phyloP scores from a whole-genome alignment of 768 basidiomycete genomes.

The Galerina marginata region DNA sequence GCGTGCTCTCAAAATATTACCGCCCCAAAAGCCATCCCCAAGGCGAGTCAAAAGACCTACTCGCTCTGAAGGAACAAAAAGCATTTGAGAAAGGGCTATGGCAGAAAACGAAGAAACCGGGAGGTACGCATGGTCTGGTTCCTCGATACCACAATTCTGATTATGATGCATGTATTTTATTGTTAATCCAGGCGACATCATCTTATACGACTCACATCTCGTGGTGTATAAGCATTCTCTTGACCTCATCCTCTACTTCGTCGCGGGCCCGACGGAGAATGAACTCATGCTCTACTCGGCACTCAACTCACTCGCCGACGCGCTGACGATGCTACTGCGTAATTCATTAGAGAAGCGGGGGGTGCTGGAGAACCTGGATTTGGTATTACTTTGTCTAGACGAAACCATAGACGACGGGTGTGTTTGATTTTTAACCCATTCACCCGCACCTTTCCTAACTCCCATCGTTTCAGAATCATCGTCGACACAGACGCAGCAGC shows the following conservation, averaged over 20 bases:
- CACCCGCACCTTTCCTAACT: background rate
- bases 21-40: conserved; percentile 68
- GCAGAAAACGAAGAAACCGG: conserved; percentile 94
- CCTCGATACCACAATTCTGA: background rate
- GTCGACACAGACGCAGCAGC: conserved; percentile 95
- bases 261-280: conserved; percentile 88
- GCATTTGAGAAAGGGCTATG: conserved; percentile 95
- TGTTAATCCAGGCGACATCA: conserved; percentile 78
- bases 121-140: conserved; percentile 57
- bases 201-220: conserved; percentile 88
- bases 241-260: conserved; percentile 94
- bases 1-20: conserved; percentile 97
- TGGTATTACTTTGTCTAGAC: conserved; percentile 91
- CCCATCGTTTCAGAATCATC: conserved; percentile 73
- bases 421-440: conserved; percentile 31
- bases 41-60: conserved; percentile 66
- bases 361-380: conserved; percentile 91
- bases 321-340: conserved; percentile 81
- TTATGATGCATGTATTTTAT: background rate
- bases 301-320: conserved; percentile 84
- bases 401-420: conserved; percentile 99
- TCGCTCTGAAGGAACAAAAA: conserved; percentile 88
- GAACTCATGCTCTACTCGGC: conserved; percentile 95
- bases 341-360: conserved; percentile 95
- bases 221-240: conserved; percentile 93